These are phyloP conservation scores for Mycena venus DNA, from an alignment of 768 basidiomycete species.

Conservation along the genomic window DNA sequence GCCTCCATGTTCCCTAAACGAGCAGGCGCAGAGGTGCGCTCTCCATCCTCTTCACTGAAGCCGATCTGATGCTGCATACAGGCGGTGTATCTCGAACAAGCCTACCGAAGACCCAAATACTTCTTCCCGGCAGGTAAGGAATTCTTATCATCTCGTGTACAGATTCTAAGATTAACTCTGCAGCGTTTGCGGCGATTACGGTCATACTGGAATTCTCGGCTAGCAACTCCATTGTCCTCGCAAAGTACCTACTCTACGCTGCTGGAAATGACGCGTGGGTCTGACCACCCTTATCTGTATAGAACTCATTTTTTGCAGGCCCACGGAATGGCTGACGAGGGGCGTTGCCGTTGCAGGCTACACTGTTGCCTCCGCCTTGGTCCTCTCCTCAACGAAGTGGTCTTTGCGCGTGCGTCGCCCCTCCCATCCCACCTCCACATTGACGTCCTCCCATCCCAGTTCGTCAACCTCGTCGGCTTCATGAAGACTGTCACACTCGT, in stretches of 20 bases:
- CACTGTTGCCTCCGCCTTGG: conserved; percentile 12
- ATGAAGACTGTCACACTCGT: conserved; percentile 63
- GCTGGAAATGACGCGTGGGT: conserved; percentile 37
- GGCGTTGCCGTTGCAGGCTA: conserved; percentile 47
- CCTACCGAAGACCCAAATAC: conserved; percentile 57
- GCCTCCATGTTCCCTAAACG: conserved; percentile 63
- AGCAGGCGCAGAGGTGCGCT: conserved; percentile 61
- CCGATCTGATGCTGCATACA: conserved; percentile 12
- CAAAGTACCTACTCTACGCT: conserved; percentile 52
- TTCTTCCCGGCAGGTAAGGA: conserved; percentile 51
- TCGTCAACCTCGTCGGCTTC: conserved; percentile 48
- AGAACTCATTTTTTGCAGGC: not conserved
- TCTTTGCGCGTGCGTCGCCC: conserved; percentile 48
- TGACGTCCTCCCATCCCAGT: not conserved
- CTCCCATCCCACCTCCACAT: conserved; percentile 37
- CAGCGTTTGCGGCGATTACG: conserved; percentile 55
- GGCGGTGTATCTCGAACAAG: conserved; percentile 42
- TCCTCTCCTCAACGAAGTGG: conserved; percentile 46
- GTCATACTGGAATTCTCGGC: conserved; percentile 53
- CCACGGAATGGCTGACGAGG: conserved; percentile 10
- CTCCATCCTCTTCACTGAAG: too few species aligned
- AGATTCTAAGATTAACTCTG: not conserved
- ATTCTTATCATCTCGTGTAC: not conserved
- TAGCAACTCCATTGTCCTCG: conserved; percentile 54
- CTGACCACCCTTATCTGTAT: not conserved